phyloP scores from a whole-genome alignment of 192 early-diverging fungal species.

The Podila minutissima region DNA sequence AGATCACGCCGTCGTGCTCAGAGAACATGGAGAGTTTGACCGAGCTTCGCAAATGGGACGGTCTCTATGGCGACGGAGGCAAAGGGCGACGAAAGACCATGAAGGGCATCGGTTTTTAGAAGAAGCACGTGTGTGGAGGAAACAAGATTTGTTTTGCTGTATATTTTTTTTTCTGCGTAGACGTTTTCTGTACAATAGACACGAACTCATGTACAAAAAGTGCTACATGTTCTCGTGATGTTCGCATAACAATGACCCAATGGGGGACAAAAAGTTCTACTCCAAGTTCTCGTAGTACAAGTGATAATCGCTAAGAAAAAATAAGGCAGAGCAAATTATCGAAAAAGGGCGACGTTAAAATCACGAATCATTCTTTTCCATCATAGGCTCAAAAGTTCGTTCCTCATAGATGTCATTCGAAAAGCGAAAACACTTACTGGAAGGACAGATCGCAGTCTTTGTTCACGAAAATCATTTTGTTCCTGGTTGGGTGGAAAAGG shows the following conservation, averaged over 20 bases:
- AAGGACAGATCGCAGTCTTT: conserved; percentile 13
- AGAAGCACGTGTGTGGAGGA: no score
- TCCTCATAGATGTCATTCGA: not conserved
- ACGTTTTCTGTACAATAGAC: no score
- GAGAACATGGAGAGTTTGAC: conserved; percentile 91
- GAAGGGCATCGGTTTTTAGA: conserved; percentile 65
- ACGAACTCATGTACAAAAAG: no score
- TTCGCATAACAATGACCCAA: no score
- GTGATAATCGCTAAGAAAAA: not conserved
- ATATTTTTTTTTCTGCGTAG: not conserved
- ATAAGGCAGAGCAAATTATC: not conserved
- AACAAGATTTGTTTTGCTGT: not conserved
- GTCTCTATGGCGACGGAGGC: conserved; percentile 84
- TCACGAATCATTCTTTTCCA: no score
- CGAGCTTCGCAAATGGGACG: conserved; percentile 93
- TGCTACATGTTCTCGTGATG: no score
- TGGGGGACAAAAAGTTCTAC: not conserved
- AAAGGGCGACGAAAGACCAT: conserved; percentile 54
- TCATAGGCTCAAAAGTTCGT: no score
- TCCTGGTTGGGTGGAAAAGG: conserved; percentile 29
- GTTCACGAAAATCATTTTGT: conserved; percentile 14
- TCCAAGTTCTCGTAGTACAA: not conserved
- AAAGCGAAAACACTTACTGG: conserved; percentile 24
- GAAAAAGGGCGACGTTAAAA: not conserved
- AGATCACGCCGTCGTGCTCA: conserved; percentile 86